Evolutionary conservation across 2,329 filamentous ascomycete genomes (phyloP), one percentile per base, ranked within the genome.

Genomic region (Arthrobotrys sphaeroides): DNA sequence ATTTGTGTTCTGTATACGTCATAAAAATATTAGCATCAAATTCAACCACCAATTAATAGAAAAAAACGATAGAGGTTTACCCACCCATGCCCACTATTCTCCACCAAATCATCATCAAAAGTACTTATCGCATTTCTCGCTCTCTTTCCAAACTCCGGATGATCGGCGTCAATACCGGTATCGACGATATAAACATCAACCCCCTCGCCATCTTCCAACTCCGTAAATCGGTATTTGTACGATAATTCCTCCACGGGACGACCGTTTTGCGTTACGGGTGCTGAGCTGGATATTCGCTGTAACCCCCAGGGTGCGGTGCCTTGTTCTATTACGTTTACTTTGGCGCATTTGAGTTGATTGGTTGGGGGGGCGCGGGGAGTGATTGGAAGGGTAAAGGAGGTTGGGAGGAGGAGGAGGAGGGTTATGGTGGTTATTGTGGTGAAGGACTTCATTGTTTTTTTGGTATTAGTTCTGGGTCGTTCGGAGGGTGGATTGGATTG

Each of bases 1-100:
- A 83, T 82, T 78, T 86, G 84, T 0, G 85, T 86, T 36, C 85
- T 85, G 78, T 86, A 84, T 20, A 85, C 85, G 18, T 82, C 80
- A 2, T 72, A 78, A 79, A n/a, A 51, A 82, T 79, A 40, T 78
- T 53, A 2, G 22, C 24, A 24, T 5, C 33, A 53, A 1, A 36
- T 33, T 24, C 20, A 40, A 40, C 40, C 7, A 12, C n/a, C n/a
- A 51, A 28, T 16, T 24, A 51, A 31, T 5, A 31, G 18, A 55
- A 61, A 36, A 12, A 26, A 43, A 22, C 16, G 31, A 5, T 3
- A 22, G 13, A 31, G 6, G 7, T 43, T n/a, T n/a, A n/a, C 61
- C 5, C 40, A 73, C 69, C 69, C 69, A 51, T 73, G 69, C 5
- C 51, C 69, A 9, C 45, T 60, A 28, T 51, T 42, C 18, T 49